phyloP scores from a whole-genome alignment of 2,329 filamentous ascomycete genomes.

The Botryotinia convoluta region DNA sequence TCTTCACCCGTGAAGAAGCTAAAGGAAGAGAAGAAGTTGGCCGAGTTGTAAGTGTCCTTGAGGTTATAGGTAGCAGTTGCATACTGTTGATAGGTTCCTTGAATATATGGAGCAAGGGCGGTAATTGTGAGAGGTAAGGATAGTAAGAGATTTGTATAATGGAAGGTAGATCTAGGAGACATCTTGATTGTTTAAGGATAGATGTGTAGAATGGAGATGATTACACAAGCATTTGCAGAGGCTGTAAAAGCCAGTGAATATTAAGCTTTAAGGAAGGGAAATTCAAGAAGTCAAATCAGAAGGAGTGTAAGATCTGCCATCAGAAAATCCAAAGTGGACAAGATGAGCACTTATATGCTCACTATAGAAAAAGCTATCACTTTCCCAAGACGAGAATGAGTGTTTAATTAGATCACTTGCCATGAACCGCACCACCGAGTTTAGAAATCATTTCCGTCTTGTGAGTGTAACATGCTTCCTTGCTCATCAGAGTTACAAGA shows the following conservation, averaged over 20 bases:
- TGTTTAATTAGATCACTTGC: conserved; percentile 10
- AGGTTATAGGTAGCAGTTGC: conserved; percentile 43
- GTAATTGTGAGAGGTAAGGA: not conserved
- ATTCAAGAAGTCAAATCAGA: not conserved
- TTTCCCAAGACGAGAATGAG: not conserved
- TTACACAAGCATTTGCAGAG: not conserved
- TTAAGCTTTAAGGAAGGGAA: conserved; percentile 11
- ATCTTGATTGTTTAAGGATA: conserved; percentile 1
- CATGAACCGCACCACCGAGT: conserved; percentile 4
- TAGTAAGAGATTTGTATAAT: not conserved
- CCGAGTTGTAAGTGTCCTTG: conserved; percentile 44
- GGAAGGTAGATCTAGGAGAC: not conserved
- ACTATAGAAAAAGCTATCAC: not conserved
- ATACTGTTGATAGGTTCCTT: conserved; percentile 7
- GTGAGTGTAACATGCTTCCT: conserved; percentile 7
- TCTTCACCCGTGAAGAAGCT: conserved; percentile 57
- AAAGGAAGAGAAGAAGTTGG: conserved; percentile 49
- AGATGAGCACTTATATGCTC: conserved; percentile 8
- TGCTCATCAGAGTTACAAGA: not conserved
- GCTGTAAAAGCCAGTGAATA: not conserved
- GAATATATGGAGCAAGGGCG: not conserved
- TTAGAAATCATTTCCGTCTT: not conserved
- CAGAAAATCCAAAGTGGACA: not conserved
- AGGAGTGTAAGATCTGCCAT: conserved; percentile 10
- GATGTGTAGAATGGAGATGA: not conserved